Base-by-base conservation (phyloP, 2,329 filamentous ascomycete genomes). In the Aureobasidium sp. region DNA sequence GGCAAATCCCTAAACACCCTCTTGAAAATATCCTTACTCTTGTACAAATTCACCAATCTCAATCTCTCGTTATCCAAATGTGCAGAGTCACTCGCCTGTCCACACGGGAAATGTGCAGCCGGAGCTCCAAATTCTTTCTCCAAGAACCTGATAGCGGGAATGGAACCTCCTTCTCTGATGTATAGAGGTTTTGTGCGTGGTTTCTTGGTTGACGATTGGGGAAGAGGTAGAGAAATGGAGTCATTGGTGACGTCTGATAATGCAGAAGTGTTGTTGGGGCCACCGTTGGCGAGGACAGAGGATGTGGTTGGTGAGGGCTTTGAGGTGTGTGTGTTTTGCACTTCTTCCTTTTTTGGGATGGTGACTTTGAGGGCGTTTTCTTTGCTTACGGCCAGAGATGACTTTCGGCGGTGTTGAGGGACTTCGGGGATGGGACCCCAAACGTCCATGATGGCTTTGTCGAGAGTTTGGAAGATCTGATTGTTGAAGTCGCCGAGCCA, bases 11-110 rank as follows among this genome's bases (percentile, higher is more conserved):
- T 78, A 77, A 99, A 99, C 6, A 97, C 90, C 71, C 85, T 84
- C 65, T 86, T 87, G 68, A 99, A 94, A 64, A 99, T 96, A 74
- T 94, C 91, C 66, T 92, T 85, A 66, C 91, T 94, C 77, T 96
- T 97, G 64, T 91, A 84, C 68, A 99, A 72, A 75, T 99, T 99
- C 68, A 89, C 78, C 62, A 99, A 79, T 58, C 94, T 81, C 74
- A 99, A 78, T n/a, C 94, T 79, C 80, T 99, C 94, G 70, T 99
- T 97, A 70, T 96, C 90, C 75, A 99, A 76, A 82, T 99, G 94
- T 20, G 93, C 94, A 57, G 87, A 87, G 71, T 99, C 94, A 68
- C 90, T 97, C 13, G 93, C 91, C 75, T 97, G 92, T 0, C 95
- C 95, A 70, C 92, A 97, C 0, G 94, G 95, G 37, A 99, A 76